Percentiles rank a stretch among this genome's conserved stretches.
Conservation (phyloP, 305 asterid species). For the Fraxinus ornus region DNA sequence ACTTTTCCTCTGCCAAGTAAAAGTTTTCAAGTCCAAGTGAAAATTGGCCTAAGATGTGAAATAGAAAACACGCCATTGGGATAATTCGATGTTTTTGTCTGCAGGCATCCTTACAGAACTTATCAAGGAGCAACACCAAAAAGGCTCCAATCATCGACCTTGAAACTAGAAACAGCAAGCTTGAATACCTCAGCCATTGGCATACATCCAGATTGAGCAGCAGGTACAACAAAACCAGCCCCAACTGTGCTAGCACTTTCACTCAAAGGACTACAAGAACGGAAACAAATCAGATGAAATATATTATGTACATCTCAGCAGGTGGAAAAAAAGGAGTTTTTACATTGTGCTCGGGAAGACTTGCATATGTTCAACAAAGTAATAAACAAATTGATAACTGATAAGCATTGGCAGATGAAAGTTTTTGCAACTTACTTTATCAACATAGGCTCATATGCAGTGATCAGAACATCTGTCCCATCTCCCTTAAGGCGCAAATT, state of each 20-base stretch:
- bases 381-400: background rate
- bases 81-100: background rate
- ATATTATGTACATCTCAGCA: background rate
- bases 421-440: conserved; percentile 56
- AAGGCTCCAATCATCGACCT: conserved; percentile 75
- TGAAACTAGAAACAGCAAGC: conserved; percentile 63
- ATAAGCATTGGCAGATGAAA: background rate
- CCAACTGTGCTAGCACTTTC: conserved; percentile 41
- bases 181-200: conserved; percentile 80
- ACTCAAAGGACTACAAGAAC: conserved; percentile 38
- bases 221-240: conserved; percentile 42
- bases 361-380: background rate
- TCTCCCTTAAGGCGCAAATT: conserved; percentile 84
- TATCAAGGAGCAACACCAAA: conserved; percentile 51
- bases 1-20: background rate
- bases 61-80: background rate
- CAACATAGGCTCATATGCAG: conserved; percentile 75
- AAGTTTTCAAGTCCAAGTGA: background rate
- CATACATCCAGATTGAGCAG: conserved; percentile 44
- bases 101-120: background rate
- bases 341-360: background rate
- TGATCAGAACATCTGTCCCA: conserved; percentile 67
- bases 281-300: background rate
- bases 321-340: background rate
- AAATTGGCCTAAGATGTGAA: background rate